Conservation (phyloP, 2,329 filamentous ascomycete species). For the Aspergillus alliaceus region DNA sequence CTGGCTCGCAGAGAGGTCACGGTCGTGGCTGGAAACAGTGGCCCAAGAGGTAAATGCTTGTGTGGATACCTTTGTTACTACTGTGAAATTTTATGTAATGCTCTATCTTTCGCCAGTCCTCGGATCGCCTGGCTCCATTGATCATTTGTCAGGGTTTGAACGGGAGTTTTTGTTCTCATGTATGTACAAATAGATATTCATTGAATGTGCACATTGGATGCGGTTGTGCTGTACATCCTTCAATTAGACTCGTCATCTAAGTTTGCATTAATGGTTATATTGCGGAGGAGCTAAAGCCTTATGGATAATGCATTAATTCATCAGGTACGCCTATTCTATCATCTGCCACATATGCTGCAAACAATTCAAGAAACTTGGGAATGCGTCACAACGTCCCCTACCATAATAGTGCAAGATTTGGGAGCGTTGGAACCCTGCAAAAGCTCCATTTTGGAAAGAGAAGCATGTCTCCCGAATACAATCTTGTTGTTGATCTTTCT, state of each 20-base stretch:
- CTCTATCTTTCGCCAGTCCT: conserved; percentile 6
- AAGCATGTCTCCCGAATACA: conserved; percentile 79
- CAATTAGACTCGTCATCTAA: not conserved
- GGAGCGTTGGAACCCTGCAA: conserved; percentile 10
- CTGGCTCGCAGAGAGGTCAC: conserved; percentile 59
- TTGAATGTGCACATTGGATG: not conserved
- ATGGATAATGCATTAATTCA: not conserved
- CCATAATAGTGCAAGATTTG: conserved; percentile 32
- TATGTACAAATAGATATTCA: conserved; percentile 7
- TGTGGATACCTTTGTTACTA: not conserved
- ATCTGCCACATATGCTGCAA: not conserved
- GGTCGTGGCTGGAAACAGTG: conserved; percentile 74
- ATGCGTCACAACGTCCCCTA: conserved; percentile 42
- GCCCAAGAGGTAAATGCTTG: conserved; percentile 53
- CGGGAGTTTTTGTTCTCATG: conserved; percentile 4
- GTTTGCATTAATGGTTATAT: not conserved
- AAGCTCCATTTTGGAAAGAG: conserved; percentile 37
- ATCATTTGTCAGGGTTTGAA: not conserved
- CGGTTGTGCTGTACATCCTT: not conserved
- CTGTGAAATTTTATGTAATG: conserved; percentile 1
- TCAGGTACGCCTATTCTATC: not conserved
- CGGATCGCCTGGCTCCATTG: conserved; percentile 1
- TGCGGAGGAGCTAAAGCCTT: not conserved
- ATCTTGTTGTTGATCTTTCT: conserved; percentile 80
- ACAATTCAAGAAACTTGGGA: conserved; percentile 16